These are phyloP conservation scores for Amanita exitialis DNA, from an alignment of 768 basidiomycete species.

Conservation along the genomic window DNA sequence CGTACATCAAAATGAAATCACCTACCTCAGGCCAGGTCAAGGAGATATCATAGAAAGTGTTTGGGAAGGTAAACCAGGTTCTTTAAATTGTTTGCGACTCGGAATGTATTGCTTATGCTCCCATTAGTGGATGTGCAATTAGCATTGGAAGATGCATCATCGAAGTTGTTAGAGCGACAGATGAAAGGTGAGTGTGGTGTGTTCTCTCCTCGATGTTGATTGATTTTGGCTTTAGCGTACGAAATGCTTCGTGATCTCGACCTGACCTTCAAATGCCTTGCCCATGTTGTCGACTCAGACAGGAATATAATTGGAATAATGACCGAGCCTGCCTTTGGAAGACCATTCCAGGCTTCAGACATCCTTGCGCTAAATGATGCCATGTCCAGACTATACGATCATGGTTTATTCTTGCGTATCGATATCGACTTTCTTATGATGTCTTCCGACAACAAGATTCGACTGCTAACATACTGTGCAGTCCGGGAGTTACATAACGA, in stretches of 20 bases:
- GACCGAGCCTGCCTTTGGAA: constrained; percentile 24
- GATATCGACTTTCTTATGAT: constrained; percentile 17
- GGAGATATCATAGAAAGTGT: constrained; percentile 21
- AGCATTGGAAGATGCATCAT: constrained; percentile 8
- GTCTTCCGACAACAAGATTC: constrained; percentile 25
- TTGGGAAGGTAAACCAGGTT: constrained; percentile 27
- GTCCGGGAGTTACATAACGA: background rate
- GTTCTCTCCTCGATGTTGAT: background rate
- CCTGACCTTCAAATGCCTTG: constrained; percentile 24
- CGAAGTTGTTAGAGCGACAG: constrained; percentile 10
- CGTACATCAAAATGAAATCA: constrained; percentile 28
- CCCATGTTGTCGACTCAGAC: constrained; percentile 21
- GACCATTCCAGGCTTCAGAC: constrained; percentile 19
- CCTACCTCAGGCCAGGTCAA: constrained; percentile 20
- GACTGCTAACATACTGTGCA: constrained; percentile 17
- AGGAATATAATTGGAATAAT: constrained; percentile 23
- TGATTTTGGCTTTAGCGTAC: constrained; percentile 10
- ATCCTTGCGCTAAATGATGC: constrained; percentile 21
- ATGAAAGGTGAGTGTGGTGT: constrained; percentile 14
- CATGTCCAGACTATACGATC: constrained; percentile 18
- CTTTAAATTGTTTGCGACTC: background rate
- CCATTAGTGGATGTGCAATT: constrained; percentile 19
- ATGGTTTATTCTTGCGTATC: constrained; percentile 15
- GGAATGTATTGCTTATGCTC: background rate
- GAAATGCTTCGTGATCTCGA: constrained; percentile 20